These are phyloP conservation scores for Jaltomata sinuosa DNA, from an alignment of 257 asterid species.

Conservation along the genomic window DNA sequence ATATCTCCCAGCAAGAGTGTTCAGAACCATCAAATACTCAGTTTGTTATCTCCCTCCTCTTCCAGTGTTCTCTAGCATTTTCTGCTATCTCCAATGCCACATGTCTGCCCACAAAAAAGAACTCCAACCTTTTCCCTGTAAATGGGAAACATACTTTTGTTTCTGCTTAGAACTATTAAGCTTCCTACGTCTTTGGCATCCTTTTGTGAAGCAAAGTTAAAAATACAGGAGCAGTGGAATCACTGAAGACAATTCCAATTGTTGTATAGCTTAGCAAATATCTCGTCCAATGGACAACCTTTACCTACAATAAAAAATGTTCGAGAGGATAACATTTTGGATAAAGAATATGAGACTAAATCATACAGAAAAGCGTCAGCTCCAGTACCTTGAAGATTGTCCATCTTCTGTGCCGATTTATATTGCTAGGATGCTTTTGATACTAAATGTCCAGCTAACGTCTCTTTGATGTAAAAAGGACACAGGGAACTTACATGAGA, in stretches of 20 bases:
- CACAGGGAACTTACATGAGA: constrained; percentile 67
- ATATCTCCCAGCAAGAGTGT: constrained; percentile 94
- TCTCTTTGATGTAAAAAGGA: constrained; percentile 88
- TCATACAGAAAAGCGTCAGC: constrained; percentile 1
- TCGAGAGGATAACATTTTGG: constrained; percentile 2
- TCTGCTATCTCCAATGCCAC: constrained; percentile 94
- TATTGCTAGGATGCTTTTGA: constrained; percentile 45
- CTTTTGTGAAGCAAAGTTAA: constrained; percentile 73
- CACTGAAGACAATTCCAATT: constrained; percentile 74
- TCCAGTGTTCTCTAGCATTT: constrained; percentile 90
- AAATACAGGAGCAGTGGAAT: constrained; percentile 77
- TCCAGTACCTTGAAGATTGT: constrained; percentile 55
- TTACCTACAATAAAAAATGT: constrained; percentile 46
- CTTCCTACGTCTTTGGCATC: constrained; percentile 85
- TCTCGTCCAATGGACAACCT: constrained; percentile 95
- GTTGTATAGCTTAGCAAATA: constrained; percentile 92
- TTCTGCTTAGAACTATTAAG: constrained; percentile 69
- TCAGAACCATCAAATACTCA: constrained; percentile 90
- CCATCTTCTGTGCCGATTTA: constrained; percentile 91
- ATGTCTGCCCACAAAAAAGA: constrained; percentile 84
- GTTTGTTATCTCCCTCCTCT: constrained; percentile 96
- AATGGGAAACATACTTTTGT: constrained; percentile 53
- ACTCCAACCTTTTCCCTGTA: constrained; percentile 64
- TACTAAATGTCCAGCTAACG: constrained; percentile 81
- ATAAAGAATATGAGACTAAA: constrained; percentile 2